Percentiles rank a stretch among this genome's conserved stretches.
phyloP scores from a whole-genome alignment of 352 stramenopile species.

The Pythium biforme region DNA sequence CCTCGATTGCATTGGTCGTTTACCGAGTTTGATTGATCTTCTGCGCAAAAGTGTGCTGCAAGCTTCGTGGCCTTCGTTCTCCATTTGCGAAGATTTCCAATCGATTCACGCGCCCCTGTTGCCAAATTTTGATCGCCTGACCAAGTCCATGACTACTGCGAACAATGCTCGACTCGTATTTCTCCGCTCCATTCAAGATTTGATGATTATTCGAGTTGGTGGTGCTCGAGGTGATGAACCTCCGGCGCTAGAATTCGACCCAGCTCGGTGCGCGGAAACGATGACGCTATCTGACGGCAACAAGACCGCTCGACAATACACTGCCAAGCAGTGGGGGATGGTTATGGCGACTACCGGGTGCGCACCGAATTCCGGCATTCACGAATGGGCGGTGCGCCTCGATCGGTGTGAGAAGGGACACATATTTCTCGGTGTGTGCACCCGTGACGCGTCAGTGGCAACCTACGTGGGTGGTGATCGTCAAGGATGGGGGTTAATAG shows the following conservation, averaged over 20 bases:
- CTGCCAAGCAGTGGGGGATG: constrained; percentile 90
- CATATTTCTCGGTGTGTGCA: constrained; percentile 89
- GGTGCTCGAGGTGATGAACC: constrained; percentile 70
- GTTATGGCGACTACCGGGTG: constrained; percentile 85
- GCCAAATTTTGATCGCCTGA: constrained; percentile 52
- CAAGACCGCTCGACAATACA: constrained; percentile 87
- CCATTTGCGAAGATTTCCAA: constrained; percentile 57
- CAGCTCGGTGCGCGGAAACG: constrained; percentile 82
- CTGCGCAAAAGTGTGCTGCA: constrained; percentile 68
- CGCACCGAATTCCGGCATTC: constrained; percentile 79
- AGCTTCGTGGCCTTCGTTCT: constrained; percentile 53
- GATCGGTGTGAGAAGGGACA: constrained; percentile 89
- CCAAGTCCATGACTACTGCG: constrained; percentile 16
- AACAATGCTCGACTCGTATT: constrained; percentile 59
- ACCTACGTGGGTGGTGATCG: constrained; percentile 89
- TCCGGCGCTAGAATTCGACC: constrained; percentile 84
- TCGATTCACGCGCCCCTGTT: constrained; percentile 66
- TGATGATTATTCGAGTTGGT: constrained; percentile 81
- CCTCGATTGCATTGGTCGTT: constrained; percentile 62
- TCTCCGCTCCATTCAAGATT: constrained; percentile 80
- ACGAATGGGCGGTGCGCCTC: constrained; percentile 86
- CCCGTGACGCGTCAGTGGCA: constrained; percentile 79
- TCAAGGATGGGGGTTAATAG: constrained; percentile 88
- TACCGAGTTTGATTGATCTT: constrained; percentile 58
- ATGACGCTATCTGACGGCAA: constrained; percentile 86